These are phyloP conservation scores for Leishmania martiniquensis DNA, from an alignment of 208 protist species.

Conservation along the genomic window DNA sequence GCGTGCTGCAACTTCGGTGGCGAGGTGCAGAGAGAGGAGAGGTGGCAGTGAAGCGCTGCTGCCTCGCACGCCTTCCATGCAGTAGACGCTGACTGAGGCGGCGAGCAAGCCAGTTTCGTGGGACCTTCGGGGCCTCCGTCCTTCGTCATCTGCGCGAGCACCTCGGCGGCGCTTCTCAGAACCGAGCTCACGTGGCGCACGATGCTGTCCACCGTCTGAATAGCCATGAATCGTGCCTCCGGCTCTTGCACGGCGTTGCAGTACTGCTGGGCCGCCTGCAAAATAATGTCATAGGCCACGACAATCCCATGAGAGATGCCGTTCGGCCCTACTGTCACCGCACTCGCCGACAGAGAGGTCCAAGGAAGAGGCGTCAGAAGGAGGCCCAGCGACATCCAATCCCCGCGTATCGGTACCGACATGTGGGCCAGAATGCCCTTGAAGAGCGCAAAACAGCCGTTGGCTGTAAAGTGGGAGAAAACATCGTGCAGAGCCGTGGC, in stretches of 20 bases:
- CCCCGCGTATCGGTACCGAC: constrained; percentile 53
- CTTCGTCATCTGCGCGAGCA: not conserved
- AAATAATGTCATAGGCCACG: constrained; percentile 64
- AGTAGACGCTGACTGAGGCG: not conserved
- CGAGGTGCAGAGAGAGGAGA: constrained; percentile 36
- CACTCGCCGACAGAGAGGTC: not conserved
- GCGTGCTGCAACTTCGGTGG: constrained; percentile 42
- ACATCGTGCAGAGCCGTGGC: constrained; percentile 31
- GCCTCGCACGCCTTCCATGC: not conserved
- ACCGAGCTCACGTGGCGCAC: constrained; percentile 76
- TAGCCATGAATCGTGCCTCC: constrained; percentile 91
- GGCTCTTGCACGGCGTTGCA: constrained; percentile 65
- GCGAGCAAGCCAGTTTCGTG: constrained; percentile 3
- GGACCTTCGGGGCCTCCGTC: constrained; percentile 8
- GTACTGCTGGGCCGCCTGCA: constrained; percentile 58
- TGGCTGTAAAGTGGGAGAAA: constrained; percentile 59
- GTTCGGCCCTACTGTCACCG: not conserved
- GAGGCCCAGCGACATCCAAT: constrained; percentile 41
- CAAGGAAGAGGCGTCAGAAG: constrained; percentile 36
- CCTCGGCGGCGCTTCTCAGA: constrained; percentile 26
- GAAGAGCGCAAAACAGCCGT: constrained; percentile 83
- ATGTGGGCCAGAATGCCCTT: constrained; percentile 87
- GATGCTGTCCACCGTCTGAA: constrained; percentile 85
- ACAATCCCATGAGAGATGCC: not conserved
- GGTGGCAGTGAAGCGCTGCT: constrained; percentile 4